Percentiles rank a stretch among this genome's conserved stretches.
Evolutionary conservation across 352 stramenopile genomes (phyloP).

Genomic region (Pythium pyrilobum): DNA sequence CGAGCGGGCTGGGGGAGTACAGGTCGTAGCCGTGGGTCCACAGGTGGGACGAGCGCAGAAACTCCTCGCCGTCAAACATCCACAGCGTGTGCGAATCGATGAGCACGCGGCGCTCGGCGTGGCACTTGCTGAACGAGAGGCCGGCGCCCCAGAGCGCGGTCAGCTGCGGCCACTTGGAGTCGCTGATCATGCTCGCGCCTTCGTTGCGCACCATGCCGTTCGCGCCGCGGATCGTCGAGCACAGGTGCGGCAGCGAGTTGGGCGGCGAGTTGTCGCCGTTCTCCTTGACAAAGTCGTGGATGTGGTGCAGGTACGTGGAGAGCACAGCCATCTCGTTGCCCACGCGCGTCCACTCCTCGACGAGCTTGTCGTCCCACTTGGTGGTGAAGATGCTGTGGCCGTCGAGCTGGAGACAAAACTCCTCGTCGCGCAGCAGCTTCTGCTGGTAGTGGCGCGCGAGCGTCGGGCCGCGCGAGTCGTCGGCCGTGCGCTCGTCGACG

Average conservation of each 20-base stretch:
- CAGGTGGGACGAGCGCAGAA: conserved; percentile 28
- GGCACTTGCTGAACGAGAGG: conserved; percentile 82
- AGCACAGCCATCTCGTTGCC: conserved; percentile 84
- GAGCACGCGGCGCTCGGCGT: conserved; percentile 64
- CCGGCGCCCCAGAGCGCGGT: conserved; percentile 70
- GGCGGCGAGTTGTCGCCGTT: conserved; percentile 68
- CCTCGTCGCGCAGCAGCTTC: conserved; percentile 63
- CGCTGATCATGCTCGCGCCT: conserved; percentile 75
- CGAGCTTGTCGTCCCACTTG: conserved; percentile 67
- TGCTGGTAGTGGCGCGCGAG: conserved; percentile 79
- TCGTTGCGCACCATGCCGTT: conserved; percentile 67
- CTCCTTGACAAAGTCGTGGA: conserved; percentile 74
- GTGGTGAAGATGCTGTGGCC: conserved; percentile 86
- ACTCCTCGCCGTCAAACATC: conserved; percentile 44
- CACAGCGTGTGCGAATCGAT: conserved; percentile 76
- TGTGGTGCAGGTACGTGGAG: conserved; percentile 77
- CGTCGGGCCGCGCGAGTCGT: conserved; percentile 73
- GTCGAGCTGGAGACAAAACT: conserved; percentile 84
- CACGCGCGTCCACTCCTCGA: conserved; percentile 67
- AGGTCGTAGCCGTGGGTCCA: conserved; percentile 40
- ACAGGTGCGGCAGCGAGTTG: conserved; percentile 63
- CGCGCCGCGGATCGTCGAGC: conserved; percentile 62
- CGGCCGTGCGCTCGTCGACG: conserved; percentile 56
- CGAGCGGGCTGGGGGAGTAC: conserved; percentile 29
- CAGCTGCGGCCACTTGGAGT: conserved; percentile 68